Percentiles rank a stretch among this genome's conserved stretches.
These are phyloP conservation scores for Fusarium sp. DNA, from an alignment of 2,329 filamentous ascomycete species.

Conservation along the genomic window DNA sequence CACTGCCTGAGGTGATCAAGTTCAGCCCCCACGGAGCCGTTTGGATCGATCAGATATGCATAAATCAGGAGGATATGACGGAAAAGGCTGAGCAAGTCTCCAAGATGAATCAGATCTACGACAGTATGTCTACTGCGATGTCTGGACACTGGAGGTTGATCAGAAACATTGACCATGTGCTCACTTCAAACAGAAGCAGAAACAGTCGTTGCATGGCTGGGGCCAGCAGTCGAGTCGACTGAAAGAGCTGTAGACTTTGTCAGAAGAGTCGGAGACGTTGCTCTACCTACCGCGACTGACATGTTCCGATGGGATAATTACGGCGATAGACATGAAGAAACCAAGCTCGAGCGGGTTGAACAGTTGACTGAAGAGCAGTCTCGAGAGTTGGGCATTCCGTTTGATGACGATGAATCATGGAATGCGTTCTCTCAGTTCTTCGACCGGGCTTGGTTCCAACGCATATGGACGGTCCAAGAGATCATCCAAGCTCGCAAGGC, in stretches of 20 bases:
- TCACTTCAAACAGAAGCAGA: slow-evolving; percentile 23
- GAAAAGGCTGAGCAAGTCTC: slow-evolving; percentile 29
- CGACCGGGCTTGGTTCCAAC: slow-evolving; percentile 32
- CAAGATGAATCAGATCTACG: slow-evolving; percentile 33
- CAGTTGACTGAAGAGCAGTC: slow-evolving; percentile 15
- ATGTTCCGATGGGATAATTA: slow-evolving; percentile 28
- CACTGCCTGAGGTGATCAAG: slow-evolving; percentile 11
- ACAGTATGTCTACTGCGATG: slow-evolving; percentile 11
- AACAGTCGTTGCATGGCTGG: slow-evolving; percentile 32
- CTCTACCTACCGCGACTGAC: slow-evolving; percentile 25
- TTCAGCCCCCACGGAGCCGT: slow-evolving; percentile 17
- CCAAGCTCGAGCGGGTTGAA: slow-evolving; percentile 22
- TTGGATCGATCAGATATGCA: slow-evolving; percentile 37
- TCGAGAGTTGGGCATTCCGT: slow-evolving; percentile 19
- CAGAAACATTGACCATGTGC: too few species aligned
- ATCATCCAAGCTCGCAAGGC: slow-evolving; percentile 36
- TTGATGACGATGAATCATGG: slow-evolving; percentile 17
- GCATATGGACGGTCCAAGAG: slow-evolving; percentile 39
- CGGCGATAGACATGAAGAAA: slow-evolving; percentile 1
- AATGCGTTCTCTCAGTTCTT: slow-evolving; percentile 26
- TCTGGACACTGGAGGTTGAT: too few species aligned
- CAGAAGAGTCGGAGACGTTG: slow-evolving; percentile 22
- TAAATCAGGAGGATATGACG: slow-evolving; percentile 20
- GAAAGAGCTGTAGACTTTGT: slow-evolving; percentile 10
- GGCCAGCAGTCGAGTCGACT: slow-evolving; percentile 10